These are phyloP conservation scores for Boletus hoseneyae DNA, from an alignment of 1,284 basidiomycete species.

Conservation along the genomic window DNA sequence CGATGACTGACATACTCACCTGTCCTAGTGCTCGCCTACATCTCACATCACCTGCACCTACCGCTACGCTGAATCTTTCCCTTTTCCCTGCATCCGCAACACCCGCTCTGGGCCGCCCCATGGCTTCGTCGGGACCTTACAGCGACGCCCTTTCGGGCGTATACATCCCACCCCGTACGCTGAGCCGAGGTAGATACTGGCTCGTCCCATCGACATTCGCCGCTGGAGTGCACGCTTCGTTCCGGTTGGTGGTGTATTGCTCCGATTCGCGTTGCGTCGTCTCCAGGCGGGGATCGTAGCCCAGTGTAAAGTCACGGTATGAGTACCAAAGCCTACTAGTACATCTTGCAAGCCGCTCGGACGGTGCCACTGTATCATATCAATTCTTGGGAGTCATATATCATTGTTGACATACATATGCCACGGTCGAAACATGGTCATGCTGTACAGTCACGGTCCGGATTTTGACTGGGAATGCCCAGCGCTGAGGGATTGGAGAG, in stretches of 20 bases:
- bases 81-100: constrained; percentile 42
- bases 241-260: constrained; percentile 64
- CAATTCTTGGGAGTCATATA: neutral
- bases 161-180: constrained; percentile 48
- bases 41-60: constrained; percentile 42
- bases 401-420: neutral
- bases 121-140: constrained; percentile 76
- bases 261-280: constrained; percentile 30
- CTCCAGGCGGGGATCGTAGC: constrained; percentile 4
- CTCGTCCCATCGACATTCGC: constrained; percentile 73
- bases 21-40: constrained; percentile 62
- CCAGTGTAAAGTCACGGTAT: neutral
- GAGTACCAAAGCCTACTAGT: neutral
- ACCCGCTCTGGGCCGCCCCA: constrained; percentile 38
- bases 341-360: neutral
- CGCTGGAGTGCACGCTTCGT: constrained; percentile 53
- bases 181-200: constrained; percentile 65
- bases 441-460: neutral
- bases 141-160: constrained; percentile 70
- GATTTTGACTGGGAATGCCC: neutral
- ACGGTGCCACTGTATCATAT: constrained; percentile 1
- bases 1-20: constrained; percentile 2
- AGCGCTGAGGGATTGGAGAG: constrained; percentile 13
- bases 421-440: neutral
- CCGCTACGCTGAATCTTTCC: constrained; percentile 57